Evolutionary conservation across 495 filamentous ascomycete genomes (phyloP).

Genomic region (Penicillium alfredii): DNA sequence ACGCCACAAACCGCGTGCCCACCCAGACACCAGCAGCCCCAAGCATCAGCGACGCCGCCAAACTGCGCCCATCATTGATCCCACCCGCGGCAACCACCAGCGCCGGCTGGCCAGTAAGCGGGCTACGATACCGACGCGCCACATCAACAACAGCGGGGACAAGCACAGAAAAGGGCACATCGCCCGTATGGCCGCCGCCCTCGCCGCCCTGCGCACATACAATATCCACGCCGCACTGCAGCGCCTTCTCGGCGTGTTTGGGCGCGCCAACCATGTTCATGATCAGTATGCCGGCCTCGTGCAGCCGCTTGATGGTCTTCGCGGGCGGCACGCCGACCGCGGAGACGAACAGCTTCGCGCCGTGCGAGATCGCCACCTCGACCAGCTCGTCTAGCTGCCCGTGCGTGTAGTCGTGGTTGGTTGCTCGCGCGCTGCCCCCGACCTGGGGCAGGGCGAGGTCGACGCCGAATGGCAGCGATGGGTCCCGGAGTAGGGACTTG

Average conservation of each 20-base stretch:
- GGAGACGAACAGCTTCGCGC: conserved; percentile 72
- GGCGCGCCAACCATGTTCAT: conserved; percentile 97
- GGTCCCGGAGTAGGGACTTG: conserved; percentile 58
- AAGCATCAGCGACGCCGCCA: conserved; percentile 67
- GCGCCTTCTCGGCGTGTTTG: conserved; percentile 78
- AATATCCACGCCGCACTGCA: conserved; percentile 75
- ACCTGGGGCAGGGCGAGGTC: conserved; percentile 84
- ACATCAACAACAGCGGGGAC: conserved; percentile 74
- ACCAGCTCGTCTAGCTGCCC: conserved; percentile 78
- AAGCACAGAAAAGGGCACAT: conserved; percentile 65
- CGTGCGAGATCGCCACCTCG: conserved; percentile 69
- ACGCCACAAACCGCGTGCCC: conserved; percentile 79
- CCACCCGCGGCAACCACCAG: conserved; percentile 75
- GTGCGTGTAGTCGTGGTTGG: conserved; percentile 88
- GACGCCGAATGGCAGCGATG: conserved; percentile 72
- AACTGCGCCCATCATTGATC: conserved; percentile 61
- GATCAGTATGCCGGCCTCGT: conserved; percentile 67
- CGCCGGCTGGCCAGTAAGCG: conserved; percentile 49
- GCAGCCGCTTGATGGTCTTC: conserved; percentile 61
- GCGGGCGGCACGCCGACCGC: conserved; percentile 78
- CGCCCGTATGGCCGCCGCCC: conserved; percentile 73
- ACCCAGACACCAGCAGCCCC: conserved; percentile 76
- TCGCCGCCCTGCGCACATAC: conserved; percentile 79
- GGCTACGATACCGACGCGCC: conserved; percentile 52
- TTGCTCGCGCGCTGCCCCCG: conserved; percentile 70